phyloP scores from a whole-genome alignment of 169 alveolate species.

The Plasmodium fragile region DNA sequence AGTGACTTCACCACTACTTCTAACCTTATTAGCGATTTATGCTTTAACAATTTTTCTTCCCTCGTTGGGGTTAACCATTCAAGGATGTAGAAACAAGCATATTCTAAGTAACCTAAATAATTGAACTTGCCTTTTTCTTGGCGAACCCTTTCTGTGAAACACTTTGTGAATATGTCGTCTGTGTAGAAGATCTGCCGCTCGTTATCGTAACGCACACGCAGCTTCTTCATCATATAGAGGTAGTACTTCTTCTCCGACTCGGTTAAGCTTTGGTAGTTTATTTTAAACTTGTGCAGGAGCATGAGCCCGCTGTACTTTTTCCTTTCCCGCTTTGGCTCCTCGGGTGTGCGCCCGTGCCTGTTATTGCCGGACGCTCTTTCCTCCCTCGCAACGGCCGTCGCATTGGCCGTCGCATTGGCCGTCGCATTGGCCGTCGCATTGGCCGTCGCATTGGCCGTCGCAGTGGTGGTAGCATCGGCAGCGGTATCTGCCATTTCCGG shows the following conservation, averaged over 20 bases:
- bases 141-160: conserved; percentile 6
- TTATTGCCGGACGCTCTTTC: not conserved
- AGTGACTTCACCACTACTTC: conserved; percentile 56
- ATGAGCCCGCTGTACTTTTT: not conserved
- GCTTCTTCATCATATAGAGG: conserved; percentile 52
- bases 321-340: not conserved
- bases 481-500: not conserved
- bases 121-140: conserved; percentile 21
- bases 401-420: not conserved
- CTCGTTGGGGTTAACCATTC: conserved; percentile 73
- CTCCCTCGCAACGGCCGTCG: not conserved
- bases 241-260: conserved; percentile 24
- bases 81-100: conserved; percentile 42
- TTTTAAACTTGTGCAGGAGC: conserved; percentile 18
- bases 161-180: conserved; percentile 26
- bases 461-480: not conserved
- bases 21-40: conserved; percentile 24
- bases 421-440: too few species aligned
- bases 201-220: conserved; percentile 28
- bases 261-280: conserved; percentile 27
- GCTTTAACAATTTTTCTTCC: conserved; percentile 62
- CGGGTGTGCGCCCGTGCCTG: not conserved
- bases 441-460: too few species aligned
- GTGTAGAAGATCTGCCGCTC: conserved; percentile 21
- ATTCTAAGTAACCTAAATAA: conserved; percentile 31